Conservation (phyloP, 1,139 yeast genomes). For the Yamadazyma dushanensis region DNA sequence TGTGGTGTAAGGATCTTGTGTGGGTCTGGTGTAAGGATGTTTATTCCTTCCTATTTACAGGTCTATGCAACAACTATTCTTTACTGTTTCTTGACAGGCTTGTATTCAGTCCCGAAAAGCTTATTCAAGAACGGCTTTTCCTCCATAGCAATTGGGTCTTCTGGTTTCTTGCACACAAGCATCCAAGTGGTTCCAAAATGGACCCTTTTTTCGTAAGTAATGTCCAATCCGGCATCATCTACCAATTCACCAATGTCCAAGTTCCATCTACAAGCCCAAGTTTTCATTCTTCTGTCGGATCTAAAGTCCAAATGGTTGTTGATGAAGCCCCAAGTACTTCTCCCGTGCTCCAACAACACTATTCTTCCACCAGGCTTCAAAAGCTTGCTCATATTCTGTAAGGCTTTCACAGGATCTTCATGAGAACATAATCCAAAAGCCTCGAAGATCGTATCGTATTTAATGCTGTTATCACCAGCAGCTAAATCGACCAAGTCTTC, state of each 20-base stretch:
- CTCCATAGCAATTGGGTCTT: constrained; percentile 50
- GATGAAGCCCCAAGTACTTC: constrained; percentile 75
- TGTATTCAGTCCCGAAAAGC: constrained; percentile 40
- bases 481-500: constrained; percentile 74
- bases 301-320: constrained; percentile 81
- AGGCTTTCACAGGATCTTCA: constrained; percentile 83
- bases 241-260: constrained; percentile 85
- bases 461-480: constrained; percentile 36
- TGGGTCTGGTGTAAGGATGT: too few species aligned
- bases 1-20: too few species aligned
- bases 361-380: constrained; percentile 91
- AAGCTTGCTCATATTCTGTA: constrained; percentile 68
- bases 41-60: constrained; percentile 1
- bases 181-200: constrained; percentile 97
- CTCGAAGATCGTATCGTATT: constrained; percentile 89
- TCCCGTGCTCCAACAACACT: constrained; percentile 86
- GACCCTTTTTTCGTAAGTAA: constrained; percentile 74
- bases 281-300: constrained; percentile 78
- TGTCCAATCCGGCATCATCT: constrained; percentile 79
- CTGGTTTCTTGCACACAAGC: constrained; percentile 70
- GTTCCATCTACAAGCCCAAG: constrained; percentile 99
- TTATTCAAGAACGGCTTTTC: constrained; percentile 47
- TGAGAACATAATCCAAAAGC: constrained; percentile 96
- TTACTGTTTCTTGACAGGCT: constrained; percentile 25
- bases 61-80: constrained; percentile 1